Evolutionary conservation across 129 eudicot species (phyloP).

Genomic region (Arctium minus): DNA sequence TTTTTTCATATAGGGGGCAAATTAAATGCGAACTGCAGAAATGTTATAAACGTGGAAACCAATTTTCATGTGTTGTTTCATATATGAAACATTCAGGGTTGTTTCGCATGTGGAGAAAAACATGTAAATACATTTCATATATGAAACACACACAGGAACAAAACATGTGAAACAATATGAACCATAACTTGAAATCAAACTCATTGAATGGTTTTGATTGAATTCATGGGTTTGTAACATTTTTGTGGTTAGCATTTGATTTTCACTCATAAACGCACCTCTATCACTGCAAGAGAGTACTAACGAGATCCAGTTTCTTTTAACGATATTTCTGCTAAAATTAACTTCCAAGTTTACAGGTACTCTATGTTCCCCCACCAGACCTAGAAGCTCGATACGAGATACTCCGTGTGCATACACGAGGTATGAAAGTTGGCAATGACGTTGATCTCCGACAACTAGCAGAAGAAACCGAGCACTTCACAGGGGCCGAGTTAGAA

Average conservation of each 20-base stretch:
- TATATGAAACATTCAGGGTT: neutral
- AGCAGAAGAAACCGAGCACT: conserved; percentile 80
- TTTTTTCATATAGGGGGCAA: neutral
- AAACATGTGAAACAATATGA: neutral
- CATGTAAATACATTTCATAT: neutral
- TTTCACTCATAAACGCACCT: neutral
- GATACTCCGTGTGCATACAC: conserved; percentile 79
- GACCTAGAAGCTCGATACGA: conserved; percentile 75
- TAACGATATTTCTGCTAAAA: neutral
- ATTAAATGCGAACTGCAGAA: neutral
- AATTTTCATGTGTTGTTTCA: neutral
- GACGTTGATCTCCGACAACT: conserved; percentile 68
- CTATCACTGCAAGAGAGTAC: neutral
- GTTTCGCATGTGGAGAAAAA: neutral
- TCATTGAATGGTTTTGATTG: neutral
- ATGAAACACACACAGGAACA: neutral
- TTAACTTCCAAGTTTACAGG: conserved; percentile 42
- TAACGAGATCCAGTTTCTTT: neutral
- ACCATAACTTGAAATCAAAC: too few species aligned
- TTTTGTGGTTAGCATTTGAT: neutral
- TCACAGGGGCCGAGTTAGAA: conserved; percentile 90
- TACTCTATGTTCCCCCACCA: conserved; percentile 94
- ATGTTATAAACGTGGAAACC: neutral
- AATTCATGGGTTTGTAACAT: neutral
- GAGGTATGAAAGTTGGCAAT: conserved; percentile 44